Evolutionary conservation across 2,329 filamentous ascomycete species (phyloP).

Genomic region (Colletotrichum shisoi): DNA sequence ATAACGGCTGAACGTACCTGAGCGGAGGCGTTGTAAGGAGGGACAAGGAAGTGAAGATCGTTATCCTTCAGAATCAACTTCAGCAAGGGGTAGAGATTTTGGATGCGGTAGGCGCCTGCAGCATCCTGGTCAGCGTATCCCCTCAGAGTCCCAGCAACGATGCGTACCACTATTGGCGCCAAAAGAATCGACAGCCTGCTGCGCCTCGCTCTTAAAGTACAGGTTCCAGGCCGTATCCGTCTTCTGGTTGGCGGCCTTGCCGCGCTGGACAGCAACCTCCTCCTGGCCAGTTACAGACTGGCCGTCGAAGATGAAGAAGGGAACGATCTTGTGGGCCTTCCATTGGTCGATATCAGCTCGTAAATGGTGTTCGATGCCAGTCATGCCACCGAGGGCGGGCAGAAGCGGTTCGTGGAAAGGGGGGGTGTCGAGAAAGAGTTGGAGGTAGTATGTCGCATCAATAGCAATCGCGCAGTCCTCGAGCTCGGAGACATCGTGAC

Average conservation of each 20-base stretch:
- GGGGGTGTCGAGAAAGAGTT: constrained; percentile 74
- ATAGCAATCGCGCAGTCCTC: constrained; percentile 80
- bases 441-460: constrained; percentile 89
- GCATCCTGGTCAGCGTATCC: constrained; percentile 21
- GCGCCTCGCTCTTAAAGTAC: constrained; percentile 82
- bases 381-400: constrained; percentile 86
- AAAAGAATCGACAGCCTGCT: constrained; percentile 85
- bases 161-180: constrained; percentile 74
- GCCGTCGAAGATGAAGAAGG: constrained; percentile 91
- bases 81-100: constrained; percentile 78
- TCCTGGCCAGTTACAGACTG: constrained; percentile 80
- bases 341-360: constrained; percentile 78
- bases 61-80: constrained; percentile 76
- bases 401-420: constrained; percentile 85
- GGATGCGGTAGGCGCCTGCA: constrained; percentile 73
- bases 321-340: constrained; percentile 73
- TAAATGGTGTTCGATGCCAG: constrained; percentile 78
- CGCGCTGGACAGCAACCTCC: constrained; percentile 70
- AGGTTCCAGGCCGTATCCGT: constrained; percentile 85
- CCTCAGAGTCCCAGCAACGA: constrained; percentile 32
- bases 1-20: constrained; percentile 65
- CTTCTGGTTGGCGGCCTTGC: constrained; percentile 70
- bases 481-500: constrained; percentile 72
- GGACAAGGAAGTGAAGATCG: constrained; percentile 77
- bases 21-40: constrained; percentile 86